Percentiles rank a stretch among this genome's conserved stretches.
Conservation (phyloP, 306 rosid species). For the Vicia sativa region DNA sequence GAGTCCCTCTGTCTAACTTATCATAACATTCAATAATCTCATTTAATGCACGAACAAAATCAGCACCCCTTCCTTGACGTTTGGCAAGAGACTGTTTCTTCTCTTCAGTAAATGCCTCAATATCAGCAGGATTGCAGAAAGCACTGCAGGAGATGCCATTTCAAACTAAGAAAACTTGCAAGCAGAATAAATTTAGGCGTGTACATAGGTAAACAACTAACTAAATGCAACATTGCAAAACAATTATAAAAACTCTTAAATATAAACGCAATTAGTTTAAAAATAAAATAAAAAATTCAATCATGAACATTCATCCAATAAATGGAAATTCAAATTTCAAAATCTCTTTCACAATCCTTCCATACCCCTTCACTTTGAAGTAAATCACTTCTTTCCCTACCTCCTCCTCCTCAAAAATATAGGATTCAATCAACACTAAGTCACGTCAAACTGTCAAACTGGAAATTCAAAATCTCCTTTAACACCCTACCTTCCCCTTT, state of each 20-base stretch:
- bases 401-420: not conserved
- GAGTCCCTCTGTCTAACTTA: conserved; percentile 59
- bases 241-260: conserved; percentile 6
- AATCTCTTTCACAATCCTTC: conserved; percentile 7
- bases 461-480: conserved; percentile 3
- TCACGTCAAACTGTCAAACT: not conserved
- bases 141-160: conserved; percentile 67
- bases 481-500: not conserved
- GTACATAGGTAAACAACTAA: conserved; percentile 20
- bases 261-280: not conserved
- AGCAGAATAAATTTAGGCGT: conserved; percentile 26
- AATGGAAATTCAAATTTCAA: conserved; percentile 17
- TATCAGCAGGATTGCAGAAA: conserved; percentile 93
- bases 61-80: conserved; percentile 91
- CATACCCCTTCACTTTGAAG: conserved; percentile 17
- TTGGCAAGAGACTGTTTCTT: conserved; percentile 86
- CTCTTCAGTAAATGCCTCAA: conserved; percentile 96
- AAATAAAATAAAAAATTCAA: conserved; percentile 18
- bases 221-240: conserved; percentile 19
- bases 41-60: conserved; percentile 88
- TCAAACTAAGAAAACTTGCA: conserved; percentile 39
- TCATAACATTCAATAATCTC: conserved; percentile 83
- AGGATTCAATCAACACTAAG: conserved; percentile 9
- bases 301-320: conserved; percentile 18
- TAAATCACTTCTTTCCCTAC: not conserved